Base-by-base conservation (phyloP, 192 early-diverging fungal species). In the Cladochytrium replicatum region DNA sequence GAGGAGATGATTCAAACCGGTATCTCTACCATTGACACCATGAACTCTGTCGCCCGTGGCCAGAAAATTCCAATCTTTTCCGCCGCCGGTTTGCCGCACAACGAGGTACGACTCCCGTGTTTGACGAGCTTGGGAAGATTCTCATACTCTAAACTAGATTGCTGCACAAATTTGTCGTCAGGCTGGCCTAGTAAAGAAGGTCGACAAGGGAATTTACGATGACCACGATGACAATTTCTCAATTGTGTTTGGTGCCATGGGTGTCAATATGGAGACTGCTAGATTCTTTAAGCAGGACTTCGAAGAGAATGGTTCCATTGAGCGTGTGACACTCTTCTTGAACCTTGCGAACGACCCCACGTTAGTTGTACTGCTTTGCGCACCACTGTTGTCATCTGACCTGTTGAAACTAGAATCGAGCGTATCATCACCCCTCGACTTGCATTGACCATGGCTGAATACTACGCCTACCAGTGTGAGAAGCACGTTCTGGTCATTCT, bases 181-280 rank as follows among this genome's bases (percentile, higher is more conserved):
- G 60, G 88, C 88, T 31, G 86, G 87, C 39, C 68, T 90, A 44
- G 88, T 90, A 43, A 78, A 85, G 61, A 82, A 82, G 57, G 74
- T 87, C 41, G 80, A 82, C 50, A 99, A 99, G 72, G 88, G 86
- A 48, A 86, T 94, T 24, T 77, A 87, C 48, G 95, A 99, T 60
- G 87, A 77, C 46, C 92, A 96, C 63, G 90, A 94, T 63, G 93
- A 99, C 61, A 90, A 90, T 63, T 90, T 90, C 66, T 81, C 88
- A 27, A 86, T 90, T 29, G 88, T 90, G 29, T 90, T 90, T 58
- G 88, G 78, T n/a, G 88, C 88, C 50, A 90, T 90, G 88, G 88
- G 88, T 57, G 88, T 90, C 49, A 90, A 90, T 64, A 89, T 90
- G 88, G 88, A 90, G 64, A 89, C 88, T 4, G 88, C 87, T 49